Percentiles rank a stretch among this genome's conserved stretches.
Conservation (phyloP, 805 yeast genomes). For the Saccharomyces eubayanus region DNA sequence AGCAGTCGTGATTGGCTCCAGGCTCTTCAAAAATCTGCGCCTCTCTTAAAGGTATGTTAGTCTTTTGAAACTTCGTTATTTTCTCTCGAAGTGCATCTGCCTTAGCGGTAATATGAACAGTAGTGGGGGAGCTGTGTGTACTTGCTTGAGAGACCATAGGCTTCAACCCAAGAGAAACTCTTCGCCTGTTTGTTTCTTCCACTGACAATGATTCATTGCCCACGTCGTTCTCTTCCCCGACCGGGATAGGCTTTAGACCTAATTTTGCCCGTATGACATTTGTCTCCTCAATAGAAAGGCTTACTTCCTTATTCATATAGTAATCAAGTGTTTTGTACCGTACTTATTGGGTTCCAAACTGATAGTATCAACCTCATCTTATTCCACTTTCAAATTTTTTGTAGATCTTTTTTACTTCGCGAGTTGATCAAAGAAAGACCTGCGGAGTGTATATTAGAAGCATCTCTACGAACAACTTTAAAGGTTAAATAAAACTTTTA, state of each 20-base stretch:
- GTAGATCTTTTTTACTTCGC: neutral
- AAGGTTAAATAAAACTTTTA: neutral
- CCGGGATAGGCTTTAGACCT: constrained; percentile 34
- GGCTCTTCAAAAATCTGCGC: neutral
- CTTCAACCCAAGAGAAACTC: constrained; percentile 34
- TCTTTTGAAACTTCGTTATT: neutral
- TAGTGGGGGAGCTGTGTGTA: neutral
- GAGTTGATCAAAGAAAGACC: neutral
- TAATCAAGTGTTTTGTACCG: neutral
- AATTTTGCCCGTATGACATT: constrained; percentile 32
- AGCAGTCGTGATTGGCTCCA: constrained; percentile 5
- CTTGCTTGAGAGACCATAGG: constrained; percentile 26
- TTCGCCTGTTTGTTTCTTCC: constrained; percentile 38
- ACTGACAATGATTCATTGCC: constrained; percentile 24
- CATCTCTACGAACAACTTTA: neutral
- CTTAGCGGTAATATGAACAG: neutral
- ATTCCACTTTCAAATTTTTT: neutral
- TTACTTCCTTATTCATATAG: constrained; percentile 10
- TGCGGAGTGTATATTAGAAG: neutral
- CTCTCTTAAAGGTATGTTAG: neutral
- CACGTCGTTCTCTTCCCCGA: neutral
- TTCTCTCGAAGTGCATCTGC: neutral
- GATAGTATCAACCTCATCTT: neutral
- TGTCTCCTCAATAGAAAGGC: constrained; percentile 34
- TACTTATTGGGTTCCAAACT: neutral